Conservation (phyloP, 2,329 filamentous ascomycete genomes). For the Clonostachys solani region DNA sequence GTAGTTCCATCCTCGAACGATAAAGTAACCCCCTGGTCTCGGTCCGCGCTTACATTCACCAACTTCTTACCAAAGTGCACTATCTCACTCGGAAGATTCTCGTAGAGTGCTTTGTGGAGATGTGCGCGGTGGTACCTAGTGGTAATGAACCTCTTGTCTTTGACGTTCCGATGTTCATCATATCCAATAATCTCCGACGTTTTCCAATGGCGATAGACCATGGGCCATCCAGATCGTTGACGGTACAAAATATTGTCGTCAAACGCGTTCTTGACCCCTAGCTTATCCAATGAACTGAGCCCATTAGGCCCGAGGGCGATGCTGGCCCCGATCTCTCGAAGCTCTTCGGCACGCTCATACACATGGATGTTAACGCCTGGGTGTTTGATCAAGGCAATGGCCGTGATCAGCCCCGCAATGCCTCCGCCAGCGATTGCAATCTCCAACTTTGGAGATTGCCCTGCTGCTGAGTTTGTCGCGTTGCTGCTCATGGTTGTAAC, state of each 20-base stretch:
- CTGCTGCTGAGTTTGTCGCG: neutral
- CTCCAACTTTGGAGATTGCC: slow-evolving; percentile 15
- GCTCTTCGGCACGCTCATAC: slow-evolving; percentile 41
- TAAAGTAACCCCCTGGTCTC: slow-evolving; percentile 19
- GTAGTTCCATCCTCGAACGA: slow-evolving; percentile 40
- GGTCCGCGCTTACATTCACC: slow-evolving; percentile 22
- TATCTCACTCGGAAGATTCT: slow-evolving; percentile 31
- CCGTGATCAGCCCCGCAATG: slow-evolving; percentile 43
- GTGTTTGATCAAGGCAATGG: slow-evolving; percentile 36
- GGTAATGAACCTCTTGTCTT: slow-evolving; percentile 30
- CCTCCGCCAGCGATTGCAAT: slow-evolving; percentile 45
- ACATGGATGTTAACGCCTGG: slow-evolving; percentile 37
- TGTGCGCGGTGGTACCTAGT: slow-evolving; percentile 42
- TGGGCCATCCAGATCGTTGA: slow-evolving; percentile 32
- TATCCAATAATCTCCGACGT: slow-evolving; percentile 37
- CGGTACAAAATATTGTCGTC: slow-evolving; percentile 31
- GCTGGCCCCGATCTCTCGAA: slow-evolving; percentile 41
- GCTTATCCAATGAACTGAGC: slow-evolving; percentile 42
- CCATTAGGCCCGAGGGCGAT: slow-evolving; percentile 49
- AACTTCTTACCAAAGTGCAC: slow-evolving; percentile 40
- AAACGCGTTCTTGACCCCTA: slow-evolving; percentile 41
- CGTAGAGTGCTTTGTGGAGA: slow-evolving; percentile 40
- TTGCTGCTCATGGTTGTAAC: too few relatives aligned
- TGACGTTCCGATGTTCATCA: slow-evolving; percentile 29
- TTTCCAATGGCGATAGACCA: slow-evolving; percentile 38